Evolutionary conservation across 2,329 filamentous ascomycete genomes (phyloP), one percentile per base, ranked within the genome.

Genomic region (Alternaria burnsii): DNA sequence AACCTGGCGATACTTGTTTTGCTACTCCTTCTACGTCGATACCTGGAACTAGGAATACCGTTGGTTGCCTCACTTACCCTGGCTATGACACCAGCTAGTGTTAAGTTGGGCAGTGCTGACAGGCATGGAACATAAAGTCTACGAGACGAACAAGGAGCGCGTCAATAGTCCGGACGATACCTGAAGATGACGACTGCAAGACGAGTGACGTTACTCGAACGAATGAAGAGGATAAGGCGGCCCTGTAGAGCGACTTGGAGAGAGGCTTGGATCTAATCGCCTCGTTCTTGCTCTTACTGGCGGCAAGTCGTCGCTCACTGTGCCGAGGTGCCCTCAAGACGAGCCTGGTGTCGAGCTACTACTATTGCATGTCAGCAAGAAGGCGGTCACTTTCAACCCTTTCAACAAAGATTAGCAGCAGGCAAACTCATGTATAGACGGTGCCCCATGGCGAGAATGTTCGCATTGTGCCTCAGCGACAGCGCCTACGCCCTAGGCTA

Each of bases 401-500:
- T 22, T 4, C 1, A 18, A 22, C 6, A 0, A 16, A 7, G 0
- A 34, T 28, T 16, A 48, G 11, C 44, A 34, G 18, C 44, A 48
- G 30, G 30, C 44, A 48, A n/a, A 34, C 18, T 8, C 14, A 24
- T 18, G 12, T 9, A 34, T 1, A 18, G 2, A 36, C 2, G 18
- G 14, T 2, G 3, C 4, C 2, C 6, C 20, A n/a, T 20, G 32
- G 3, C 12, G 8, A 11, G 7, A 2, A 24, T 7, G 6, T 2
- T 20, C 5, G 8, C 14, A 9, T 4, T 6, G 18, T 24, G 30
- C 4, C 30, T 36, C 18, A 11, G 4, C 30, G 3, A 24, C 30
- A 3, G 16, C 7, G 0, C 30, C 12, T 22, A 0, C 8, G 20
- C 0, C 12, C 12, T 1, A 18, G 1, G 16, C 5, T 30, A n/a